Base-by-base conservation (phyloP, 2,329 filamentous ascomycete species). In the Aquanectria penicillioides region DNA sequence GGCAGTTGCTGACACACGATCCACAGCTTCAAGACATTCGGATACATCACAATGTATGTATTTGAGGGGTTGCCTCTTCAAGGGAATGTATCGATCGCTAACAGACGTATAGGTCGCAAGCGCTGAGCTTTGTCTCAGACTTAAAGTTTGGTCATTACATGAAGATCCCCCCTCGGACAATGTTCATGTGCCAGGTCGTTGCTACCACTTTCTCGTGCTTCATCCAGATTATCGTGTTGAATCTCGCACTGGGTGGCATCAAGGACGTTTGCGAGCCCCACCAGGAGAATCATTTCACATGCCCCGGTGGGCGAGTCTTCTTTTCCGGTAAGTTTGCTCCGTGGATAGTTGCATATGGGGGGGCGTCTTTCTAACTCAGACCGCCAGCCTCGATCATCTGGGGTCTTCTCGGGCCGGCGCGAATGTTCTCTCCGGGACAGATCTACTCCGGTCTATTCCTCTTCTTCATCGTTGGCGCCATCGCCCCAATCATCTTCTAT, bases 131-230 rank as follows among this genome's bases (percentile, higher is more conserved):
- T 69, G 80, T 86, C 10, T 80, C 84, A 7, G 89, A 91, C 68
- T 79, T 91, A 62, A 91, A 91, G 69, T 86, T 90, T 38, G 89
- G 86, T 5, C 89, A 91, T 70, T 92, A 92, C 77, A 91, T 92
- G 87, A 87, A 87, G 73, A 86, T 87, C 9, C 88, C 88, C 0
- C 88, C 87, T 12, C 80, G 86, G 15, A 88, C 85, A 13, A 88
- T 89, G 78, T 91, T 91, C 74, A 80, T 84, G 74, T 81, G 82
- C 5, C 88, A 91, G 71, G 82, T 90, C 4, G 82, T 88, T 2
- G 87, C 88, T 7, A 89, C 87, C 0, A 84, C 89, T 0, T 81
- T 89, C 68, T 87, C 86, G 1, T 89, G 86, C 73, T 82, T 90
- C 61, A 83, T 90, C 33, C 88, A 91, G 71, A 82, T 91, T 54